These are phyloP conservation scores for Leccinum sublutescens DNA, from an alignment of 768 basidiomycete species.

Conservation along the genomic window DNA sequence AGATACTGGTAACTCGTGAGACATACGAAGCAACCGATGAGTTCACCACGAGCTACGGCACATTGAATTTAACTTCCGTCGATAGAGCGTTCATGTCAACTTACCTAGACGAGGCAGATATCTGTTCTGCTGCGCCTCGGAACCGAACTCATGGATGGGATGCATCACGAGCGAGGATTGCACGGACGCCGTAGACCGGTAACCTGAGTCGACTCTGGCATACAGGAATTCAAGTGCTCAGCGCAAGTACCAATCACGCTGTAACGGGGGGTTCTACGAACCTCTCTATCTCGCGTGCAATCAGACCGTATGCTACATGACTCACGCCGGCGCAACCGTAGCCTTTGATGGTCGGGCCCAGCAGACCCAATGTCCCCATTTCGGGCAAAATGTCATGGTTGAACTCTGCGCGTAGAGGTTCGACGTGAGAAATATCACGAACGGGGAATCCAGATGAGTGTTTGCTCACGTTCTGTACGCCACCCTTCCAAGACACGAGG, in stretches of 20 bases:
- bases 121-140: constrained; percentile 85
- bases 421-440: background rate
- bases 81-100: background rate
- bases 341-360: constrained; percentile 90
- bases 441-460: too few species aligned
- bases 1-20: background rate
- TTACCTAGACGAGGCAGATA: constrained; percentile 82
- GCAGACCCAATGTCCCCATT: constrained; percentile 89
- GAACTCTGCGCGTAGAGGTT: constrained; percentile 52
- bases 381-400: constrained; percentile 74
- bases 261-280: constrained; percentile 27
- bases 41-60: constrained; percentile 70
- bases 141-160: constrained; percentile 85
- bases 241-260: background rate
- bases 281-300: constrained; percentile 93
- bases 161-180: constrained; percentile 98
- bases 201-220: constrained; percentile 88
- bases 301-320: constrained; percentile 90
- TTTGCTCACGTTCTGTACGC: constrained; percentile 73
- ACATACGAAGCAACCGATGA: constrained; percentile 90
- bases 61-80: constrained; percentile 6
- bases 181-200: constrained; percentile 91
- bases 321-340: constrained; percentile 93
- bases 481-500: constrained; percentile 90
- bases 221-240: constrained; percentile 1